These are phyloP conservation scores for Fusarium stilboides DNA, from an alignment of 2,329 filamentous ascomycete genomes.

Conservation along the genomic window DNA sequence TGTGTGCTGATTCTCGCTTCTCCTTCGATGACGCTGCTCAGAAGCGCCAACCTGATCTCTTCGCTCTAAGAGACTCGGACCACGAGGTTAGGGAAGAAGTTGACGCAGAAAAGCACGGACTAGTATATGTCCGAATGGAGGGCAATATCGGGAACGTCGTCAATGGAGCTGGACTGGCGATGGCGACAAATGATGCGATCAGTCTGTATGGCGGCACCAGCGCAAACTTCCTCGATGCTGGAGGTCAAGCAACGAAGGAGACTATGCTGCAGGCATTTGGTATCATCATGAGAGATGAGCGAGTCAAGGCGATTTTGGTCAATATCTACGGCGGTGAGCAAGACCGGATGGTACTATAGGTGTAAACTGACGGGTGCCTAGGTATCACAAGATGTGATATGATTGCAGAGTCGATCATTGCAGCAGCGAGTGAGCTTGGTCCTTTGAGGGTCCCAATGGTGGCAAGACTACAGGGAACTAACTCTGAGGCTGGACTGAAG, in stretches of 20 bases:
- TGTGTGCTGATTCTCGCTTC: slow-evolving; percentile 58
- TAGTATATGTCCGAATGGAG: slow-evolving; percentile 80
- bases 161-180: slow-evolving; percentile 90
- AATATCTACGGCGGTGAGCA: slow-evolving; percentile 67
- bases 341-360: fast-evolving
- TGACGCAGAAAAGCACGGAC: slow-evolving; percentile 71
- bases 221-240: slow-evolving; percentile 91
- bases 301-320: slow-evolving; percentile 77
- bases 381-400: slow-evolving; percentile 66
- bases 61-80: slow-evolving; percentile 54
- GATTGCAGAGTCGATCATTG: slow-evolving; percentile 66
- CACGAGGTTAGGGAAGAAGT: slow-evolving; percentile 55
- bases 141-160: slow-evolving; percentile 85
- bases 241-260: slow-evolving; percentile 86
- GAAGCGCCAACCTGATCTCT: slow-evolving; percentile 59
- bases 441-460: slow-evolving; percentile 61
- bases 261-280: slow-evolving; percentile 85
- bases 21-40: slow-evolving; percentile 64
- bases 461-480: slow-evolving; percentile 64
- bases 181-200: slow-evolving; percentile 91
- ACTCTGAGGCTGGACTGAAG: slow-evolving; percentile 58
- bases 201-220: slow-evolving; percentile 76
- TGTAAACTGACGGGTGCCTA: slow-evolving; percentile 31
- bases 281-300: slow-evolving; percentile 78
- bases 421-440: slow-evolving; percentile 57